A percentile compares a stretch with the other conserved stretches of the same genome.
These are phyloP conservation scores for Colletotrichum gigasporum DNA, from an alignment of 2,329 filamentous ascomycete genomes.

Conservation along the genomic window DNA sequence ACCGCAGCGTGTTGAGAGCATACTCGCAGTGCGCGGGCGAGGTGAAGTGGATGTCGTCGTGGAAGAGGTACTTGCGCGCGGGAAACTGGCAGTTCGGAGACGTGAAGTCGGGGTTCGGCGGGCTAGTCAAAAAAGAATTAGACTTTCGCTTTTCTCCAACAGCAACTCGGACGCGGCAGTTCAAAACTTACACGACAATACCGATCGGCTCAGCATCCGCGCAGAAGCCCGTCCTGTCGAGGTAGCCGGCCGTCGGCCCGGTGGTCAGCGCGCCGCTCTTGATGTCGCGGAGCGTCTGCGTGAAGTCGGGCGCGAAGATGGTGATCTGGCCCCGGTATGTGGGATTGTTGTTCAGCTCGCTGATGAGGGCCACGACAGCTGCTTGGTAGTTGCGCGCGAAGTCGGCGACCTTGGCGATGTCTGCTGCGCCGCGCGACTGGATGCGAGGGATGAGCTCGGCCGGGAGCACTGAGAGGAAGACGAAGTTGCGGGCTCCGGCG, in stretches of 20 bases:
- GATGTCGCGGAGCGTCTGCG: constrained; percentile 8
- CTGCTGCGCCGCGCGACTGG: background rate
- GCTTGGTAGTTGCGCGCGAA: constrained; percentile 6
- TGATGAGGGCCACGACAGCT: background rate
- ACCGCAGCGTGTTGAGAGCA: constrained; percentile 1
- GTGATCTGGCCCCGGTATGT: constrained; percentile 7
- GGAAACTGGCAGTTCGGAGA: background rate
- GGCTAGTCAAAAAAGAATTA: background rate
- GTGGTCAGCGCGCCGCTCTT: constrained; percentile 3
- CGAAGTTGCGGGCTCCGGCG: constrained; percentile 8
- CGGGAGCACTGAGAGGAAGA: constrained; percentile 7
- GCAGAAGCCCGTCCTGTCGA: background rate
- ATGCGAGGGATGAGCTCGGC: constrained; percentile 6
- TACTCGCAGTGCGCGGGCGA: constrained; percentile 14
- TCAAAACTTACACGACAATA: background rate
- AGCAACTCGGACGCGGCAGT: no score
- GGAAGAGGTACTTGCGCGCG: constrained; percentile 16
- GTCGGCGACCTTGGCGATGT: constrained; percentile 3
- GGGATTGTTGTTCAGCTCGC: constrained; percentile 3
- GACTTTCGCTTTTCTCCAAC: no score
- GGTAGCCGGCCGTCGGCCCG: background rate
- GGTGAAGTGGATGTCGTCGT: constrained; percentile 13
- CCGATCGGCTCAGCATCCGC: background rate
- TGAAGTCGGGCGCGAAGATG: constrained; percentile 11
- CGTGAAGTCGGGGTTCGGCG: background rate